Base-by-base conservation (phyloP, 306 rosid genomes). In the Casuarina glauca region DNA sequence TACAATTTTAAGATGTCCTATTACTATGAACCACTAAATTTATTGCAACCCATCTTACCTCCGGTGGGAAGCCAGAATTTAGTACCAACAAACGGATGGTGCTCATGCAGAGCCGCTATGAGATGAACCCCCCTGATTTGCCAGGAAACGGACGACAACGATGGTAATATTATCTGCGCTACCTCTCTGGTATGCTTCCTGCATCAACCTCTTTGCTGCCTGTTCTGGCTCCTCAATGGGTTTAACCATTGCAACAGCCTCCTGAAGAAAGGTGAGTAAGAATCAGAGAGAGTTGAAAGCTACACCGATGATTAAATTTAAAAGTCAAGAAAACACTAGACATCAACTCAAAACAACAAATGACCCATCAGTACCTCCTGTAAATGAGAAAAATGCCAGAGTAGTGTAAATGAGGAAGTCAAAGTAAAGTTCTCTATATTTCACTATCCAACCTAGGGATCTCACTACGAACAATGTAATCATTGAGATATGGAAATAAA, bases 121-220 rank as follows among this genome's bases (percentile, higher is more conserved):
- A 71, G 92, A 83, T 58, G 94, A 73, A 73, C 82, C 86, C 19
- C 83, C 94, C 79, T 87, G 90, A 79, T 87, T 84, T 64, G 78
- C 79, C 86, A 86, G 84, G 93, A 94, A 94, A 77, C 98, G 98
- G 57, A 94, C 98, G 15, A 94, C 98, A 35, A 94, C 94, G 11
- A 91, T 88, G 9, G 98, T 94, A 80, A 94, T 94, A 75, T 94
- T 94, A 81, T 94, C 98, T 42, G 98, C 92, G 72, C 98, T 94
- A 12, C 98, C 98, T 88, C 97, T 90, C 78, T 87, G 90, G 70
- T 58, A 85, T 78, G 98, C 98, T 87, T 94, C 98, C 76, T 81
- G 88, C 93, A 92, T 84, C 85, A 94, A 82, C 79, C 88, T 90
- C 86, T 92, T 93, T n/a, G 98, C 94, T 3, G 94, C 93, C 63